Base-by-base conservation (phyloP, 495 filamentous ascomycete species). In the Aspergillus mulundensis region DNA sequence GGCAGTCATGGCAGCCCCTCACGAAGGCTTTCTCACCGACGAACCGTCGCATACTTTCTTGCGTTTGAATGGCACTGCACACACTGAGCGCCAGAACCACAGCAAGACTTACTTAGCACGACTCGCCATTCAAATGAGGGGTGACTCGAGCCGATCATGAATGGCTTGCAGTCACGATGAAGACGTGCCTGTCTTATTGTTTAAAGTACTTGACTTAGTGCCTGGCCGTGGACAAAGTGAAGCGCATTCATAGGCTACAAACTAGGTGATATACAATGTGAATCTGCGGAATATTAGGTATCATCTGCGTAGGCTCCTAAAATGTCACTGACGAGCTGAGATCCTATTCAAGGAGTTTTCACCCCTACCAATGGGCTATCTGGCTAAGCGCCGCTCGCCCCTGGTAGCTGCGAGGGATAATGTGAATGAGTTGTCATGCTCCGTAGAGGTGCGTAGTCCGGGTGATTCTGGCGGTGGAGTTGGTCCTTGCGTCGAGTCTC, bases 401-500 rank as follows among this genome's bases (percentile, higher is more conserved):
- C 48, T 39, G 19, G 34, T 11, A 39, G 34, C 44, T 48, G 32
- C 25, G 53, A 48, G 32, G 38, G 44, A 41, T 41, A 41, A 43
- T 15, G 18, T 20, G 15, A 18, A 36, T 32, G 45, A 16, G 11
- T 48, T 48, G 25, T 48, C 45, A 18, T 20, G 21, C n/a, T 19
- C 25, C 46, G 1, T 49, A 49, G 23, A 2, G 14, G n/a, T 34
- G 7, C 39, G 11, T 39, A 12, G 19, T 11, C 32, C 16, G 12
- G 16, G 25, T 30, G 15, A 18, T 18, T 30, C 30, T 40, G 36
- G 10, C 15, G 32, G 19, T 44, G 15, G 28, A n/a, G 16, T 5
- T 48, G 2, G 25, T 41, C 53, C 45, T 54, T 59, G 38, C 39
- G 49, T 48, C 50, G 25, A 47, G 42, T 42, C 21, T 46, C 19